Conservation (phyloP, 768 basidiomycete genomes). For the Strobilomyces dryophilus region DNA sequence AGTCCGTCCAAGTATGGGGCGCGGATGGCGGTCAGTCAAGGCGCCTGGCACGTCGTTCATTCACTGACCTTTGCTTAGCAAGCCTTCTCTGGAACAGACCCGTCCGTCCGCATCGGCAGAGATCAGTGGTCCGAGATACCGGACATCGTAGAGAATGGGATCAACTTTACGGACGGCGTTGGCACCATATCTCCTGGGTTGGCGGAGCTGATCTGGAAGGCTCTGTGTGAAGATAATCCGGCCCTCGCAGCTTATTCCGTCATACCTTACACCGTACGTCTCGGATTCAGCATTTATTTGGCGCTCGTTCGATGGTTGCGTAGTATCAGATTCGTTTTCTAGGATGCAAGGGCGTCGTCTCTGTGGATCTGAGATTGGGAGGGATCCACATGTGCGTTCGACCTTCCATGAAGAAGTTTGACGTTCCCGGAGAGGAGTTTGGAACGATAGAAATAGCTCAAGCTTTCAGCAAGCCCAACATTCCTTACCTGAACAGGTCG, state of each 20-base stretch:
- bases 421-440: conserved; percentile 39
- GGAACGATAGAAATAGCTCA: conserved; percentile 74
- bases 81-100: conserved; percentile 79
- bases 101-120: conserved; percentile 53
- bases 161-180: conserved; percentile 72
- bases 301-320: background rate
- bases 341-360: conserved; percentile 80
- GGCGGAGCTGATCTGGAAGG: conserved; percentile 55
- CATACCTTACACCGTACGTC: conserved; percentile 61
- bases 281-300: background rate
- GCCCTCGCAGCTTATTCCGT: conserved; percentile 32
- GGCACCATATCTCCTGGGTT: conserved; percentile 70
- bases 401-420: conserved; percentile 74
- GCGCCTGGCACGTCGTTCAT: background rate
- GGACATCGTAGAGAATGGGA: conserved; percentile 46
- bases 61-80: conserved; percentile 36
- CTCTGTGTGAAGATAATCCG: conserved; percentile 43
- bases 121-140: conserved; percentile 60
- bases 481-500: conserved; percentile 71
- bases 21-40: conserved; percentile 48
- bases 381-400: conserved; percentile 69
- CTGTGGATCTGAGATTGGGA: conserved; percentile 49
- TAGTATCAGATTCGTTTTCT: conserved; percentile 80
- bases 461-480: conserved; percentile 55
- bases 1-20: conserved; percentile 81